These are phyloP conservation scores for Starmera amethionina DNA, from an alignment of 805 yeast species.

Conservation along the genomic window DNA sequence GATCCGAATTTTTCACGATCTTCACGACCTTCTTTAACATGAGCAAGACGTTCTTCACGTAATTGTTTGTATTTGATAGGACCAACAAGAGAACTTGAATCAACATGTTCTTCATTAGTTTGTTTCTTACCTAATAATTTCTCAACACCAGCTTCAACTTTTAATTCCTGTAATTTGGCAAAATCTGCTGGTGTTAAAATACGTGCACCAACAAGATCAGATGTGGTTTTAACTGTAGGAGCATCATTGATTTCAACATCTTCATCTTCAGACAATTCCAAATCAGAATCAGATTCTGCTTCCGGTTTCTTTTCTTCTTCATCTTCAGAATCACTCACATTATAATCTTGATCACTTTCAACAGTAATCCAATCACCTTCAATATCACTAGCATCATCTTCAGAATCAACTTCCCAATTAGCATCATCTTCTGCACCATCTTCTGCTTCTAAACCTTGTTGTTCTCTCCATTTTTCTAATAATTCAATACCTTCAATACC, in stretches of 20 bases:
- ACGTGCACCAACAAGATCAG: slow-evolving; percentile 47
- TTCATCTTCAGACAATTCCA: slow-evolving; percentile 33
- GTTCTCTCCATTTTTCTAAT: slow-evolving; percentile 75
- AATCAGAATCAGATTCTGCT: slow-evolving; percentile 32
- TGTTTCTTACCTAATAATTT: slow-evolving; percentile 55
- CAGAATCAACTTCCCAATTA: slow-evolving; percentile 42
- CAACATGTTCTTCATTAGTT: slow-evolving; percentile 76
- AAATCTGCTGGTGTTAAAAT: slow-evolving; percentile 97
- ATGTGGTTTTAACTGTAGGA: slow-evolving; percentile 24
- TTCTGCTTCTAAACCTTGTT: slow-evolving; percentile 43
- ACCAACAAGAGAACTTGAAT: slow-evolving; percentile 69
- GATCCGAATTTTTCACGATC: slow-evolving; percentile 89
- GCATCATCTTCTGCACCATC: slow-evolving; percentile 56
- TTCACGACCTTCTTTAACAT: slow-evolving; percentile 83
- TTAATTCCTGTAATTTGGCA: slow-evolving; percentile 86
- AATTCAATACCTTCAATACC: slow-evolving; percentile 89
- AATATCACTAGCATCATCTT: slow-evolving; percentile 41
- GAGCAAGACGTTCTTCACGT: slow-evolving; percentile 85
- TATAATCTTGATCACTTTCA: slow-evolving; percentile 71
- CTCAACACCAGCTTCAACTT: slow-evolving; percentile 76
- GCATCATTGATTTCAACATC: slow-evolving; percentile 15
- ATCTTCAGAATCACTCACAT: slow-evolving; percentile 42
- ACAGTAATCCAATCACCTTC: slow-evolving; percentile 93
- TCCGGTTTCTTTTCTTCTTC: slow-evolving; percentile 26
- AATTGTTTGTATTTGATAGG: slow-evolving; percentile 66